Evolutionary conservation across 2,329 filamentous ascomycete genomes (phyloP), one percentile per base, ranked within the genome.

Genomic region (Colletotrichum limetticola): DNA sequence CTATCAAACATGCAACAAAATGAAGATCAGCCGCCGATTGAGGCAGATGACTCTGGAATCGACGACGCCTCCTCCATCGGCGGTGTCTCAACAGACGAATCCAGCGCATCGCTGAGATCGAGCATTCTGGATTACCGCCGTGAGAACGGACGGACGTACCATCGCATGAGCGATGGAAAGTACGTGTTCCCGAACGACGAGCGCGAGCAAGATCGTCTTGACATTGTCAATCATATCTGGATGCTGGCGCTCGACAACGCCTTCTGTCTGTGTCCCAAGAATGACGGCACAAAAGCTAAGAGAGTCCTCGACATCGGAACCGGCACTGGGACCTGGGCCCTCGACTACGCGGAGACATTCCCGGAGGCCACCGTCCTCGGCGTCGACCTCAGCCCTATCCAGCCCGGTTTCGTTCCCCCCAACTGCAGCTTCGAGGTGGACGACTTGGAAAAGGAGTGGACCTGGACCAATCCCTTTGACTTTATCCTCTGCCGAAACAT

Each of bases 211-310:
- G 68, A 75, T 11, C 72, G 74, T 1, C 59, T 75, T 77, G 81
- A 84, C 66, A 74, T 84, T 0, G 81, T 83, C 72, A 82, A 84
- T 64, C 79, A 83, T 53, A 70, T 83, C 0, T 82, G 80, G 57
- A 62, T 74, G 1, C 67, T 84, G 6, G 82, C 80, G 0, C 76
- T 82, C 16, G 77, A 79, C 2, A 78, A 78, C 3, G 79, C 79
- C 46, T 76, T 82, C 0, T 80, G 75, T 42, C 32, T 78, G 0
- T 77, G 76, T 5, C 83, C 83, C 0, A 67, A 74, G 26, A 74
- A 67, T 12, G 8, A 49, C 3, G 7, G 9, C 9, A 19, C 58
- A 35, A 74, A 74, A 57, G 76, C 76, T 11, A 76, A 75, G 8
- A 71, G 76, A 7, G 78, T 78, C 26, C 62, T 74, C 9, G 73